phyloP scores from a whole-genome alignment of 2,329 filamentous ascomycete species.

The Parafenestella ontariensis region DNA sequence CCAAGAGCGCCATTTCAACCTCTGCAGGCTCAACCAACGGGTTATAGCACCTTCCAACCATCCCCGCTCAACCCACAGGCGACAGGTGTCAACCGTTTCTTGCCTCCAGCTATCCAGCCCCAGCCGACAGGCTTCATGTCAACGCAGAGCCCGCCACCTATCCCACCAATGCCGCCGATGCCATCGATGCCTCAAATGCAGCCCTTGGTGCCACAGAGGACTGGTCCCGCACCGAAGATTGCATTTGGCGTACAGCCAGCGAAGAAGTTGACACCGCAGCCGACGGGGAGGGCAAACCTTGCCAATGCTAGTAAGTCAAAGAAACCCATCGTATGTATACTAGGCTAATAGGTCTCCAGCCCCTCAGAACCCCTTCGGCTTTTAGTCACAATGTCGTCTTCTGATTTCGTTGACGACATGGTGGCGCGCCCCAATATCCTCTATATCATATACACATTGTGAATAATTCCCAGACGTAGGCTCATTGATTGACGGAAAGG shows the following conservation, averaged over 20 bases:
- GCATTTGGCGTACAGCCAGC: conserved; percentile 80
- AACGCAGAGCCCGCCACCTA: conserved; percentile 61
- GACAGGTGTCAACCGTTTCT: conserved; percentile 60
- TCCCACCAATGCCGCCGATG: conserved; percentile 64
- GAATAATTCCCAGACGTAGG: conserved; percentile 17
- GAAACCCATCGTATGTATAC: not conserved
- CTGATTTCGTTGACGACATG: not conserved
- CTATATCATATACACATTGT: conserved; percentile 16
- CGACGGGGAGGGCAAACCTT: conserved; percentile 91
- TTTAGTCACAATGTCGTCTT: conserved; percentile 52
- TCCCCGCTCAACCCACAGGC: conserved; percentile 58
- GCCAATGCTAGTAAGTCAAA: conserved; percentile 88
- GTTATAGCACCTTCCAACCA: conserved; percentile 45
- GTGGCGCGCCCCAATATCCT: not conserved
- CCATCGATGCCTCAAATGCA: conserved; percentile 65
- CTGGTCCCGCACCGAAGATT: conserved; percentile 84
- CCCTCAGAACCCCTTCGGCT: conserved; percentile 74
- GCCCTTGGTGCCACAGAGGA: conserved; percentile 78
- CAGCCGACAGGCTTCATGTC: conserved; percentile 59
- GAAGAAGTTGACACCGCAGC: conserved; percentile 82
- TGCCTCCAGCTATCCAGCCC: conserved; percentile 59
- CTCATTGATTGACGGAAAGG: not conserved
- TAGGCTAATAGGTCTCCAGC: conserved; percentile 56
- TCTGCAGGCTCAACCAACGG: conserved; percentile 48
- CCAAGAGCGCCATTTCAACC: conserved; percentile 55